Percentiles rank a stretch among this genome's conserved stretches.
These are phyloP conservation scores for Cryptococcus sp. DNA, from an alignment of 1,284 basidiomycete species.

Conservation along the genomic window DNA sequence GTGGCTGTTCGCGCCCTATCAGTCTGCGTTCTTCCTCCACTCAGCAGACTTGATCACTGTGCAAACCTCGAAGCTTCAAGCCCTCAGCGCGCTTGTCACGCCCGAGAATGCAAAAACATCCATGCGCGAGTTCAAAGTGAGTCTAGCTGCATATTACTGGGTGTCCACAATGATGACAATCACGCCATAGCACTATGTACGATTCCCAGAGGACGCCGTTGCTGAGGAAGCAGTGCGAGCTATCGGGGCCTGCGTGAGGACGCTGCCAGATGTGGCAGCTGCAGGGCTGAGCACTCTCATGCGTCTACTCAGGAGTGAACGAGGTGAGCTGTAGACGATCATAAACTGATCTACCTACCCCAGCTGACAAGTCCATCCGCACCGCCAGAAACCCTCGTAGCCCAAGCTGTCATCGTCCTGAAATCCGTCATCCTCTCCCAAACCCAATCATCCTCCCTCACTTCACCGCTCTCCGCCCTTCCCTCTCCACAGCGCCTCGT, in stretches of 20 bases:
- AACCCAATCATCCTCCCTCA: conserved; percentile 1
- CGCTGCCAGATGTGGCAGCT: conserved; percentile 63
- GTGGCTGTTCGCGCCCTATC: conserved; percentile 61
- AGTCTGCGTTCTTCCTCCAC: conserved; percentile 66
- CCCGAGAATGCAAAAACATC: conserved; percentile 65
- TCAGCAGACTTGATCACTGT: conserved; percentile 62
- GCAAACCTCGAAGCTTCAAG: conserved; percentile 69
- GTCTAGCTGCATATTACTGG: conserved; percentile 28
- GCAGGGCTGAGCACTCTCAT: conserved; percentile 72
- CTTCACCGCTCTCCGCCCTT: conserved; percentile 42
- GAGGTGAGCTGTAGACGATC: conserved; percentile 56
- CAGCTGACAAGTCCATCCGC: conserved; percentile 3
- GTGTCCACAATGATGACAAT: too few relatives aligned
- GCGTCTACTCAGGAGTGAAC: conserved; percentile 61
- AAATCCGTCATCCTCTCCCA: conserved; percentile 70
- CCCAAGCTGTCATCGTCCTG: conserved; percentile 74
- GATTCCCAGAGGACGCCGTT: conserved; percentile 66
- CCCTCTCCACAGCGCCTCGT: conserved; percentile 62
- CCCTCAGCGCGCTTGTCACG: conserved; percentile 64
- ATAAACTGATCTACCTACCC: neutral
- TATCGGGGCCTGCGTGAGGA: conserved; percentile 68
- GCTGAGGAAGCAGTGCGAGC: conserved; percentile 70
- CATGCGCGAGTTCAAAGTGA: conserved; percentile 74
- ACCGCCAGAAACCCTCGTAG: conserved; percentile 62
- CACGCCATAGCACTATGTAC: conserved; percentile 71